Evolutionary conservation across 208 protist genomes (phyloP), one percentile per base, ranked within the genome.

Genomic region (Acanthamoeba lenticulata): DNA sequence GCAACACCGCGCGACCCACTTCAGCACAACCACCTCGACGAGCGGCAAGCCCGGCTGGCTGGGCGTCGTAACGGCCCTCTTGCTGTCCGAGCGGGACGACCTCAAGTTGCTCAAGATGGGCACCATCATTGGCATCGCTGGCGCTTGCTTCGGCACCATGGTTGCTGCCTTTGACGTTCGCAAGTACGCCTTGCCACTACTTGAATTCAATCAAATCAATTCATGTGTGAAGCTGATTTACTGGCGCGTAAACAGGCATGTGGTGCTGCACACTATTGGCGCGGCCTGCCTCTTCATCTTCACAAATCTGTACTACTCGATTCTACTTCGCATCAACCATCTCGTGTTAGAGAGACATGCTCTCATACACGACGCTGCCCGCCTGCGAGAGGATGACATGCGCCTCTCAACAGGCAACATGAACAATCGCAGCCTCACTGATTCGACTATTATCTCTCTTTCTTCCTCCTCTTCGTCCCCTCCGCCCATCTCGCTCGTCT

Each of bases 141-240:
- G 69, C 40, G 69, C 69, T 13, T 81, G 69, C 69, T 81, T 81
- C 19, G 69, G 69, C 69, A 81, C 69, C 69, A 81, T 81, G 69
- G 69, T 81, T 9, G 69, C 69, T 32, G 69, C 69, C 19, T 81
- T 81, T 47, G 69, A 81, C 40, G 69, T 81, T 29, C 69, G 69
- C 69, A 81, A 47, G 69, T 81, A 81, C 69, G 5, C 0, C 40
- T 21, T 27, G 52, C 21, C 15, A 21, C 21, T 60, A 21, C 52
- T n/a, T n/a, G n/a, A n/a, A n/a, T n/a, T n/a, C n/a, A n/a, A n/a
- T n/a, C n/a, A n/a, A n/a, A n/a, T n/a, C n/a, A n/a, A n/a, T n/a
- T n/a, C n/a, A n/a, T n/a, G n/a, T n/a, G n/a, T n/a, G n/a, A n/a
- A n/a, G n/a, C n/a, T n/a, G n/a, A n/a, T n/a, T n/a, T n/a, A n/a